phyloP scores from a whole-genome alignment of 2,329 filamentous ascomycete species.

The Byssoonygena ceratinophila region DNA sequence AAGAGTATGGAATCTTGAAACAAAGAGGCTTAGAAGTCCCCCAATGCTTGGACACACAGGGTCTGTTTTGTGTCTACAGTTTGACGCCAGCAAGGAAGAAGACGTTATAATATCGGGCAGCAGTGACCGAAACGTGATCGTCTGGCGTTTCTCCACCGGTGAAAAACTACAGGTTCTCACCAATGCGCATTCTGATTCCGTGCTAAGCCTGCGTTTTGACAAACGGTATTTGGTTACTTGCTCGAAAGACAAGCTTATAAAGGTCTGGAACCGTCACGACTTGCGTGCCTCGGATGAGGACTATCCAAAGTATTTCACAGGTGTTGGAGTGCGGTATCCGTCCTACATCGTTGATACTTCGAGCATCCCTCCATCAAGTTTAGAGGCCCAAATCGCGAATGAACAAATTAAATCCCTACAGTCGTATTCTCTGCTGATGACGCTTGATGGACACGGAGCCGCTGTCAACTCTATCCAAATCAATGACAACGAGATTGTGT shows the following conservation, averaged over 20 bases:
- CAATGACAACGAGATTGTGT: slow-evolving; percentile 73
- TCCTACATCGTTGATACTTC: slow-evolving; percentile 46
- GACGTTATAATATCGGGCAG: slow-evolving; percentile 93
- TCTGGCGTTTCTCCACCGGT: slow-evolving; percentile 91
- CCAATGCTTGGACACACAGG: slow-evolving; percentile 68
- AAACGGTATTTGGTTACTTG: slow-evolving; percentile 86
- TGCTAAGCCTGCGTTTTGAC: slow-evolving; percentile 88
- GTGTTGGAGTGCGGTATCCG: slow-evolving; percentile 39
- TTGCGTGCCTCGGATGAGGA: slow-evolving; percentile 43
- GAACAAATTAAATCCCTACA: slow-evolving; percentile 39
- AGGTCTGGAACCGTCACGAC: slow-evolving; percentile 76
- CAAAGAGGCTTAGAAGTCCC: slow-evolving; percentile 61
- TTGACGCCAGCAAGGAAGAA: slow-evolving; percentile 75
- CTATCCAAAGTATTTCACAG: slow-evolving; percentile 36
- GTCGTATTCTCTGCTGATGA: slow-evolving; percentile 67
- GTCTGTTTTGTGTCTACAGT: slow-evolving; percentile 89
- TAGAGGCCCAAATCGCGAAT: slow-evolving; percentile 37
- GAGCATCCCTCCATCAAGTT: slow-evolving; percentile 30
- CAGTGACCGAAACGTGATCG: slow-evolving; percentile 78
- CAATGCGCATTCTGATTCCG: slow-evolving; percentile 75
- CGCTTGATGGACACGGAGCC: slow-evolving; percentile 71
- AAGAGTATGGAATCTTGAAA: slow-evolving; percentile 81
- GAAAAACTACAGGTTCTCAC: slow-evolving; percentile 65
- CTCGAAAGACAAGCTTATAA: slow-evolving; percentile 94
- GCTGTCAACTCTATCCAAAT: slow-evolving; percentile 97